Evolutionary conservation across 805 yeast genomes (phyloP).

Genomic region (Kodamaea laetipori): DNA sequence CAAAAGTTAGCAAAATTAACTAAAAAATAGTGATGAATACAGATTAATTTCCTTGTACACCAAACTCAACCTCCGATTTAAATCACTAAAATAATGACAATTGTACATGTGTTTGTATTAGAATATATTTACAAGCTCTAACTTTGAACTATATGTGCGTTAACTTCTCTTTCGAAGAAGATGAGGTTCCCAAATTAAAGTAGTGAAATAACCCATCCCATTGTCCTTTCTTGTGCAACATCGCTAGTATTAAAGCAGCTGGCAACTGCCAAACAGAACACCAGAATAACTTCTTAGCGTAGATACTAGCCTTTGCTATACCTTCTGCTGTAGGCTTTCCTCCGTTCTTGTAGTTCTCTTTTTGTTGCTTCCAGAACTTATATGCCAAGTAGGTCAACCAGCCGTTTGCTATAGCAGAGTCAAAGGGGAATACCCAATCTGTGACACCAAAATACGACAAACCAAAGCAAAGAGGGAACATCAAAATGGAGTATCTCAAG

Average conservation of each 20-base stretch:
- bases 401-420: slow-evolving; percentile 77
- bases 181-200: slow-evolving; percentile 15
- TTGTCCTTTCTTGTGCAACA: slow-evolving; percentile 92
- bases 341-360: slow-evolving; percentile 50
- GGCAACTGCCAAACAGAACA: slow-evolving; percentile 95
- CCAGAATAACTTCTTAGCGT: slow-evolving; percentile 89
- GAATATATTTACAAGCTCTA: slow-evolving; percentile 1
- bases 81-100: neutral
- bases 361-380: slow-evolving; percentile 85
- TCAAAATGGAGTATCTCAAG: slow-evolving; percentile 80
- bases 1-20: too few relatives aligned
- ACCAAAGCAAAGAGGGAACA: slow-evolving; percentile 93
- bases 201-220: slow-evolving; percentile 66
- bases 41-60: too few relatives aligned
- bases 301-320: slow-evolving; percentile 56
- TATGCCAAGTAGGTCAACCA: slow-evolving; percentile 83
- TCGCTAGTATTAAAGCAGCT: slow-evolving; percentile 82
- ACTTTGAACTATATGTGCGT: neutral
- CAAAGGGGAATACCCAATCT: slow-evolving; percentile 78
- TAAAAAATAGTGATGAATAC: too few relatives aligned
- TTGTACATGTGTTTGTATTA: neutral
- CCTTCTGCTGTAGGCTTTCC: slow-evolving; percentile 56
- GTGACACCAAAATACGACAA: slow-evolving; percentile 77
- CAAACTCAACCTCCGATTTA: too few relatives aligned
- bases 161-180: slow-evolving; percentile 2